phyloP scores from a whole-genome alignment of 371 early-diverging fungal species.

The Actinomortierella wolfii region DNA sequence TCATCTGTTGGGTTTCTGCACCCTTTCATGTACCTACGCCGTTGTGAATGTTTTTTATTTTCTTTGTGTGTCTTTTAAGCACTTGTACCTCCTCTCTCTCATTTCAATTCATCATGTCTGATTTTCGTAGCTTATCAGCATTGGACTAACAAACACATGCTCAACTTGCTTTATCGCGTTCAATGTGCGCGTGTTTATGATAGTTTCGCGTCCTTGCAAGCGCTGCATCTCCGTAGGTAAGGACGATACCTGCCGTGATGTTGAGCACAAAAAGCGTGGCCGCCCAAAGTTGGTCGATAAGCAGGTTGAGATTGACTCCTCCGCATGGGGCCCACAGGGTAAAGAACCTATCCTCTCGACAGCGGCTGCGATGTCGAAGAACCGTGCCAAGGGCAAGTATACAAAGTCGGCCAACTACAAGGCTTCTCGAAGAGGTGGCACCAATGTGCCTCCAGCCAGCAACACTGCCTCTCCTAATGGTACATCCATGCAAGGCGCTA shows the following conservation, averaged over 20 bases:
- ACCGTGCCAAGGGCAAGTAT: constrained; percentile 38
- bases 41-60: too few relatives aligned
- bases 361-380: constrained; percentile 19
- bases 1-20: too few relatives aligned
- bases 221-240: constrained; percentile 76
- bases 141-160: too few relatives aligned
- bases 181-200: neutral
- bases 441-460: constrained; percentile 2
- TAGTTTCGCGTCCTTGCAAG: constrained; percentile 77
- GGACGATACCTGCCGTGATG: constrained; percentile 76
- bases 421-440: neutral
- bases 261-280: constrained; percentile 82
- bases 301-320: constrained; percentile 32
- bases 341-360: constrained; percentile 7
- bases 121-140: too few relatives aligned
- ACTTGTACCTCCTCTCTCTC: neutral
- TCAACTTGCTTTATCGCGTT: neutral
- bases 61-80: too few relatives aligned
- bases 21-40: too few relatives aligned
- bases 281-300: constrained; percentile 74
- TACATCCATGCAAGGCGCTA: too few relatives aligned
- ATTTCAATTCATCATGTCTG: too few relatives aligned
- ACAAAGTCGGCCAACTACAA: constrained; percentile 46
- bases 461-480: neutral
- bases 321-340: constrained; percentile 20